phyloP scores from a whole-genome alignment of 1,284 basidiomycete species.

The Sphaerobolus stellatus region DNA sequence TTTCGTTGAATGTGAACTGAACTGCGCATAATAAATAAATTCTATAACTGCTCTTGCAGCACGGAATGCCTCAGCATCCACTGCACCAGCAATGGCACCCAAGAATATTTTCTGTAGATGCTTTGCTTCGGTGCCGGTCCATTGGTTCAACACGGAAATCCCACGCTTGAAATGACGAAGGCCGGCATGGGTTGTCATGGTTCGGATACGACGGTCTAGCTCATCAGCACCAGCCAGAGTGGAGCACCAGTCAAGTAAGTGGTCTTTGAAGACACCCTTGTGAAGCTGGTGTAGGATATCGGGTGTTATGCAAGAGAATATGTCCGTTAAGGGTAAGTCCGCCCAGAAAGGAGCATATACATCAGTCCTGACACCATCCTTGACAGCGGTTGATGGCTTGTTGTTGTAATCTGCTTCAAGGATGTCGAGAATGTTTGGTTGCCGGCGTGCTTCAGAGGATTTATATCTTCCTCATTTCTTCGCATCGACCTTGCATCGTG shows the following conservation, averaged over 20 bases:
- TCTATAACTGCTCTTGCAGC: conserved; percentile 8
- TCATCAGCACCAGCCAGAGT: conserved; percentile 15
- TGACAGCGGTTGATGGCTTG: too few species aligned
- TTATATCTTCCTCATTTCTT: conserved; percentile 10
- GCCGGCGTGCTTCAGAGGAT: not conserved
- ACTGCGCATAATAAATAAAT: conserved; percentile 15
- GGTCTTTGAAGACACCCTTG: conserved; percentile 33
- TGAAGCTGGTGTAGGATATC: conserved; percentile 24
- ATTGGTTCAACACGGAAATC: conserved; percentile 24
- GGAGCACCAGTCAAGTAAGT: conserved; percentile 25
- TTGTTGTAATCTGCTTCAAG: not conserved
- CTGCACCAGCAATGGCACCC: conserved; percentile 13
- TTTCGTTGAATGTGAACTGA: conserved; percentile 1
- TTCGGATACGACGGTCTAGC: conserved; percentile 24
- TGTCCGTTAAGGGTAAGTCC: conserved; percentile 23
- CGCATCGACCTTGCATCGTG: conserved; percentile 14
- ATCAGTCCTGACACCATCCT: not conserved
- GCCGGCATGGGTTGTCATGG: conserved; percentile 16
- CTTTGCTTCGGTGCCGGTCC: conserved; percentile 21
- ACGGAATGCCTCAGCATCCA: conserved; percentile 3
- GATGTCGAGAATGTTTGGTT: not conserved
- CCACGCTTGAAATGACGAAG: conserved; percentile 27
- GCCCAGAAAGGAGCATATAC: conserved; percentile 20
- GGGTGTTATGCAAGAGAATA: conserved; percentile 26
- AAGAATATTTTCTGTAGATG: conserved; percentile 14